These are phyloP conservation scores for Albizia julibrissin DNA, from an alignment of 306 rosid species.

Conservation along the genomic window DNA sequence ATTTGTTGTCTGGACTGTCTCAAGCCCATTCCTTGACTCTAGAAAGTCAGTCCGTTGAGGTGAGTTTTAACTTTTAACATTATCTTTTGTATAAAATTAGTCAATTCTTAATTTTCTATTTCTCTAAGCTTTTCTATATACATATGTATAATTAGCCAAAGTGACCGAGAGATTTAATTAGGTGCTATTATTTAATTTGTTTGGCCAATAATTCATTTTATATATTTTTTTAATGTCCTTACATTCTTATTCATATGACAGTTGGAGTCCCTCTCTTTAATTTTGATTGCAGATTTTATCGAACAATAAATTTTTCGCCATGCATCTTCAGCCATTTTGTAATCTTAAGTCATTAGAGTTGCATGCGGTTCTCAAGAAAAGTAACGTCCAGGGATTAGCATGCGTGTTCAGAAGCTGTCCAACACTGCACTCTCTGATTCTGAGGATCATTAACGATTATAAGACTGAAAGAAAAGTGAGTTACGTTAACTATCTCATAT, in stretches of 20 bases:
- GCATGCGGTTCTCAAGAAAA: conserved; percentile 63
- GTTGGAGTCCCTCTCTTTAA: neutral
- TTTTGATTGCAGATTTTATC: conserved; percentile 69
- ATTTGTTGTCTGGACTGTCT: conserved; percentile 58
- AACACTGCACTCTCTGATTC: conserved; percentile 51
- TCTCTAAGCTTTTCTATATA: neutral
- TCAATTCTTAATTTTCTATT: neutral
- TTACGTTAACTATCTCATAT: neutral
- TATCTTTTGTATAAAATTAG: neutral
- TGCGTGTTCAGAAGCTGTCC: conserved; percentile 68
- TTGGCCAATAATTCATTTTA: neutral
- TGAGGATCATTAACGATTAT: conserved; percentile 52
- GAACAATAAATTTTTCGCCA: conserved; percentile 46
- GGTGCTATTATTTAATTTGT: neutral
- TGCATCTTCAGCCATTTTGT: conserved; percentile 54
- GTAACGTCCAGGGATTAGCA: conserved; percentile 59
- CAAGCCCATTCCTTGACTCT: conserved; percentile 50
- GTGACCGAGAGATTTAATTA: too few species aligned
- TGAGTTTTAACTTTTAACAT: conserved; percentile 20
- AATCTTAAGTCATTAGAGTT: conserved; percentile 63
- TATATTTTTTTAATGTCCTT: neutral
- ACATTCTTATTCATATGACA: neutral
- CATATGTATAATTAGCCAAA: too few species aligned
- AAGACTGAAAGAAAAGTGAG: conserved; percentile 67
- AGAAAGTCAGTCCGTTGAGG: conserved; percentile 64